Percentiles rank a stretch among this genome's conserved stretches.
Evolutionary conservation across 768 basidiomycete species (phyloP).

Genomic region (Boletales sp.): DNA sequence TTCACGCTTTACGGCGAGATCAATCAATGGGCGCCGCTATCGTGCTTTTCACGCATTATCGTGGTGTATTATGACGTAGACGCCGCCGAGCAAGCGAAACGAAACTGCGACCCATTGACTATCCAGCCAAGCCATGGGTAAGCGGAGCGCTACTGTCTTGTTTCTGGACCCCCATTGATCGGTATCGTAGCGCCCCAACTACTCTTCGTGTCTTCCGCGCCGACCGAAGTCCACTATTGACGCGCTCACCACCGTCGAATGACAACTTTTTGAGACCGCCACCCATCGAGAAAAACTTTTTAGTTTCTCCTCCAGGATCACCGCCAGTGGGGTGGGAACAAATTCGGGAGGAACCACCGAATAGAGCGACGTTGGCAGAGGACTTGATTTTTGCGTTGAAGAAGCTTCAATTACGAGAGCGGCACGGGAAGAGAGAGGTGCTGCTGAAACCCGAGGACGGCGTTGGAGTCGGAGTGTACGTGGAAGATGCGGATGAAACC

Average conservation of each 20-base stretch:
- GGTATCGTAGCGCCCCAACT: constrained; percentile 40
- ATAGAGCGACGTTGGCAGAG: constrained; percentile 74
- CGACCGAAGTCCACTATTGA: constrained; percentile 61
- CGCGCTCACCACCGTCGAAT: constrained; percentile 27
- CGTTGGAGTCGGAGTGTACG: constrained; percentile 72
- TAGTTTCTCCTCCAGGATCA: constrained; percentile 97
- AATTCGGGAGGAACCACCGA: constrained; percentile 87
- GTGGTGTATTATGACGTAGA: constrained; percentile 69
- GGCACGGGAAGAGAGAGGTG: constrained; percentile 43
- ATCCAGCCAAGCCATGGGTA: constrained; percentile 54
- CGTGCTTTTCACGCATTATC: constrained; percentile 77
- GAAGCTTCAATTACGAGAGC: constrained; percentile 58
- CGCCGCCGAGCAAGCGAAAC: constrained; percentile 65
- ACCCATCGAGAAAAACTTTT: constrained; percentile 83
- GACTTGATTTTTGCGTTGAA: constrained; percentile 81
- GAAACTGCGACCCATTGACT: constrained; percentile 58
- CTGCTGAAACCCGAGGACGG: constrained; percentile 67
- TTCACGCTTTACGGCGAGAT: constrained; percentile 78
- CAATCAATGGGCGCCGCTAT: constrained; percentile 88
- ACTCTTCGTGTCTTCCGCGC: constrained; percentile 70
- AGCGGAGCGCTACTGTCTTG: constrained; percentile 22
- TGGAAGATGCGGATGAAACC: constrained; percentile 63
- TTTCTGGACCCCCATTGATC: constrained; percentile 6
- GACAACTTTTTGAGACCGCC: constrained; percentile 63
- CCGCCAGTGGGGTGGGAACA: constrained; percentile 98